Percentiles rank a stretch among this genome's conserved stretches.
phyloP scores from a whole-genome alignment of 306 rosid species.

The Castanea mollissima region DNA sequence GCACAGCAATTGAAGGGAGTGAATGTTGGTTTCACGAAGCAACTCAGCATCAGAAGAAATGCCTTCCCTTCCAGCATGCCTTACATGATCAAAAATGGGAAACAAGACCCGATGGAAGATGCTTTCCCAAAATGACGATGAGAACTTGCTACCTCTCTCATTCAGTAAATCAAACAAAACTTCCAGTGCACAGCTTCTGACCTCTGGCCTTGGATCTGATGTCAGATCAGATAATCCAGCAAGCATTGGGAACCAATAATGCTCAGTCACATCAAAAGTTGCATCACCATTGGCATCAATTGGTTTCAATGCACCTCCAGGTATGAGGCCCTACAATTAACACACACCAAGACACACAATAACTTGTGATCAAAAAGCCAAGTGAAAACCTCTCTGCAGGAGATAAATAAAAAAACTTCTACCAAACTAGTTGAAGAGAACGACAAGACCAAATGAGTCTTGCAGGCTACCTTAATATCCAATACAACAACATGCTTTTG shows the following conservation, averaged over 20 bases:
- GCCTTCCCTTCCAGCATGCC: conserved; percentile 91
- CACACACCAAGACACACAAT: conserved; percentile 21
- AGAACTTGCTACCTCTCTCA: conserved; percentile 98
- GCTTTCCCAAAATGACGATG: conserved; percentile 91
- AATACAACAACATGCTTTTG: not conserved
- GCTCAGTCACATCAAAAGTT: conserved; percentile 81
- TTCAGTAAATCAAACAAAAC: conserved; percentile 95
- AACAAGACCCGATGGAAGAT: conserved; percentile 95
- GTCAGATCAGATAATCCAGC: conserved; percentile 99
- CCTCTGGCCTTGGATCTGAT: conserved; percentile 92
- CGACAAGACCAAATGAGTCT: not conserved
- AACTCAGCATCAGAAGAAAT: conserved; percentile 73
- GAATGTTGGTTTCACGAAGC: conserved; percentile 94
- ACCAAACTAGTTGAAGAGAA: conserved; percentile 3
- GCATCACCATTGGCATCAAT: conserved; percentile 57
- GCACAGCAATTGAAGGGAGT: conserved; percentile 96
- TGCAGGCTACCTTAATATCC: not conserved
- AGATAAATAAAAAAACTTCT: conserved; percentile 1
- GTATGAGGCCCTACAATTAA: conserved; percentile 76
- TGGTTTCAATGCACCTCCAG: conserved; percentile 96
- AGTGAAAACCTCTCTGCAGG: not conserved
- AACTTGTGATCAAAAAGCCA: not conserved
- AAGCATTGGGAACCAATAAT: conserved; percentile 99
- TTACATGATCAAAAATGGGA: conserved; percentile 98
- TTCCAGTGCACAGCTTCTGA: conserved; percentile 97